Base-by-base conservation (phyloP, 176 grass and related monocot genomes). In the Aegilops sharonensis region DNA sequence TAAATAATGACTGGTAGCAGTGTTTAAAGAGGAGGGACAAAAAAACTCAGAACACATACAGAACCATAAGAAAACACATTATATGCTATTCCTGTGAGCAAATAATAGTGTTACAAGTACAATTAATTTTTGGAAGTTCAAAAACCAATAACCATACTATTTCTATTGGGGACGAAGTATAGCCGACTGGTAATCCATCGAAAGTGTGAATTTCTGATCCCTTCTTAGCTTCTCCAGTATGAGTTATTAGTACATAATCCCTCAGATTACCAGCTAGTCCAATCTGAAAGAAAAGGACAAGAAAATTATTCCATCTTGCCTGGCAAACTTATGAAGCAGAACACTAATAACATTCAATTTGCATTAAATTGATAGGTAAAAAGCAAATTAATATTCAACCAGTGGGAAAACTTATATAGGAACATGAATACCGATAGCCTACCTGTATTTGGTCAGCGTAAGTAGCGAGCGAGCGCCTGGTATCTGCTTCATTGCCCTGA, bases 391-490 rank as follows among this genome's bases (percentile, higher is more conserved):
- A 68, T 78, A 69, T 47, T 36, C 48, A 62, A 35, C 17, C 32
- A 27, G 40, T 37, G 35, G n/a, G 39, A 5, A 68, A 66, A 42
- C 3, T 36, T 84, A 40, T 84, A 40, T 85, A 50, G 56, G n/a
- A 81, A 68, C 32, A 89, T 60, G 79, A 90, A 75, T 80, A 88
- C 62, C 54, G 34, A 82, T 42, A 83, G 20, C 45, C 32, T 80
- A 98, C 95, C 91, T 98, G 89, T 89, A 98, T 98, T 73, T 95
- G 89, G 47, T 98, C 93, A 43, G 93, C 78, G 47, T 79, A 98
- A 71, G 87, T 65, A 63, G 91, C 92, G 32, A 98, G 91, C 15
- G 89, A 74, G 14, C 17, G 31, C 72, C 89, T 88, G 18, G 72
- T 98, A 81, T 91, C 88, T 81, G 79, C 89, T 93, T 95, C 85